Evolutionary conservation across 192 early-diverging fungal species (phyloP), one percentile per base, ranked within the genome.

Genomic region (Jimgerdemannia flammicorona): DNA sequence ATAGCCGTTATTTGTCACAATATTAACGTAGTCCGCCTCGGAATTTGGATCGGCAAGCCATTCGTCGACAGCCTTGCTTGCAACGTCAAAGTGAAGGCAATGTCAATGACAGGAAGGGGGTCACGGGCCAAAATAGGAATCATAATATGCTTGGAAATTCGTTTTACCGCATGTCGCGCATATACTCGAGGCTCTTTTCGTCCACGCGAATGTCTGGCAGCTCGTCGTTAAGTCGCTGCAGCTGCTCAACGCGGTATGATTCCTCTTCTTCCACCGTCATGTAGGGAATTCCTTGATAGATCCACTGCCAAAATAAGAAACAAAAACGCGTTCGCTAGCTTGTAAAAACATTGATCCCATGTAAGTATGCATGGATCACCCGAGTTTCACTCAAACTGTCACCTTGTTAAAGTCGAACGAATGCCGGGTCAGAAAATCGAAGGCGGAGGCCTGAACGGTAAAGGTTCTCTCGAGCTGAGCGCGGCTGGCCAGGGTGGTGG

Each of bases 371-470:
- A 29, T 29, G 29, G 29, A 29, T 29, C 29, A 0, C 29, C 43
- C 11, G 43, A 81, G n/a, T n/a, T n/a, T n/a, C n/a, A n/a, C n/a
- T n/a, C n/a, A 29, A 29, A 29, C 29, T 29, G 29, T 29, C 1
- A 29, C 81, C 75, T 91, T 87, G 71, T 92, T 89, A 49, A 93
- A 90, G 74, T 92, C 88, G 80, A 93, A 92, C 11, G 83, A 77
- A 72, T 87, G 81, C 6, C 80, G 71, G 3, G 77, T 44, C 8
- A 93, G 72, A 72, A 93, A 93, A 49, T 89, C 83, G 54, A 93
- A 78, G 17, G 84, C 84, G 40, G 79, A 78, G 18, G 83, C 72
- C 74, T 93, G 88, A 20, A 77, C 75, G 3, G 74, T 44, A 71
- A 91, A 91, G n/a, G 72, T 69, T 3, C 85, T 76, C 42, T 90